These are phyloP conservation scores for Fusarium cyanostomum DNA, from an alignment of 2,329 filamentous ascomycete species.

Conservation along the genomic window DNA sequence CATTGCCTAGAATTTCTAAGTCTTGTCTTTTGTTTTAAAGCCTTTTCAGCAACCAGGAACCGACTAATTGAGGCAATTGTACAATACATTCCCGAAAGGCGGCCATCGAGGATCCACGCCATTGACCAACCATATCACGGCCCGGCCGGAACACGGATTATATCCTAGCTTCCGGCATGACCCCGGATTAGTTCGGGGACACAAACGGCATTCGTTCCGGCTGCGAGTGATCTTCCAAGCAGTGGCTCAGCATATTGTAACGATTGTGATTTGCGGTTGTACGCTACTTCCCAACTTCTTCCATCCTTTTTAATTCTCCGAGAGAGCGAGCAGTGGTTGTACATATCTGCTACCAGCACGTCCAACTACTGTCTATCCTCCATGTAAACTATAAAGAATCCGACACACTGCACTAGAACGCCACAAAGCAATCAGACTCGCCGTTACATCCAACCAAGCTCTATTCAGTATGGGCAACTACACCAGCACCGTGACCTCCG, in stretches of 20 bases:
- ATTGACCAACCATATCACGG: constrained; percentile 27
- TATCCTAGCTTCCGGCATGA: neutral
- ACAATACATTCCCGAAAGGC: neutral
- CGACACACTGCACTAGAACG: no score
- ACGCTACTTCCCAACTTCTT: neutral
- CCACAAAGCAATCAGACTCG: neutral
- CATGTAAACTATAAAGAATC: neutral
- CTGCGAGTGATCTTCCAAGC: neutral
- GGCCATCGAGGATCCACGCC: neutral
- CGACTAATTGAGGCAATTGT: constrained; percentile 4
- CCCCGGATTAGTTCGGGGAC: neutral
- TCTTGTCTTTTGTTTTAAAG: constrained; percentile 6
- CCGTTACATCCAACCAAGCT: no score
- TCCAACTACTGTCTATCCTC: neutral
- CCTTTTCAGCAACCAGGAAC: neutral
- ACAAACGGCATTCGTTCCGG: neutral
- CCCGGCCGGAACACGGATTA: constrained; percentile 36
- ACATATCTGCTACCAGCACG: no score
- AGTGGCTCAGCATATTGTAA: neutral
- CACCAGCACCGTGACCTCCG: constrained; percentile 4
- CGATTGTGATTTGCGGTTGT: neutral
- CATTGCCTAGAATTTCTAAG: neutral
- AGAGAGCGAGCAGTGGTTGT: no score
- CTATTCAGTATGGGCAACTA: constrained; percentile 20
- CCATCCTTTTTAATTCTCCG: neutral